Conservation (phyloP, 306 rosid genomes). For the Styphnolobium japonicum region DNA sequence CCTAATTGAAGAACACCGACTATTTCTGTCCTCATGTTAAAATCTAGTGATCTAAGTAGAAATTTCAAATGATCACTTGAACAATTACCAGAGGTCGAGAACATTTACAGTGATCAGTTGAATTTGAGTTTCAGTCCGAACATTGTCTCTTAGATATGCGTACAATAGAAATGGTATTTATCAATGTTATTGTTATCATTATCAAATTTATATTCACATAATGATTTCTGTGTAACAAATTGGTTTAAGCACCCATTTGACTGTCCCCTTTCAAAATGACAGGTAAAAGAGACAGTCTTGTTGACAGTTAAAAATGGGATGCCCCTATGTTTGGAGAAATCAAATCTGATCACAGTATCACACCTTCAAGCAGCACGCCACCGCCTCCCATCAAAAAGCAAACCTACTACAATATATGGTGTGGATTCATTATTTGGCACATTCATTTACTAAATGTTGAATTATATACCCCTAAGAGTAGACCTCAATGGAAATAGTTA, state of each 20-base stretch:
- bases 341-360: neutral
- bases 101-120: neutral
- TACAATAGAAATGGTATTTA: neutral
- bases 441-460: neutral
- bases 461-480: neutral
- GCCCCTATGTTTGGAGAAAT: neutral
- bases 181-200: neutral
- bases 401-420: neutral
- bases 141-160: neutral
- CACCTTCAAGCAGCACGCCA: neutral
- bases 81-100: neutral
- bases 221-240: neutral
- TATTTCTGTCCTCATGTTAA: neutral
- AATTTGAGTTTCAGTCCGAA: neutral
- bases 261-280: neutral
- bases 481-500: neutral
- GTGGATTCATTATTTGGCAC: neutral
- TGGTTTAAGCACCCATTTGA: neutral
- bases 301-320: neutral
- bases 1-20: neutral
- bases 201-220: neutral
- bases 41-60: neutral
- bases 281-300: neutral
- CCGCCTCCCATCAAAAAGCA: neutral
- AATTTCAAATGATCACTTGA: neutral